Evolutionary conservation across 164 flowering plant species (phyloP), one percentile per base, ranked within the genome.

Genomic region (Protea cynaroides): DNA sequence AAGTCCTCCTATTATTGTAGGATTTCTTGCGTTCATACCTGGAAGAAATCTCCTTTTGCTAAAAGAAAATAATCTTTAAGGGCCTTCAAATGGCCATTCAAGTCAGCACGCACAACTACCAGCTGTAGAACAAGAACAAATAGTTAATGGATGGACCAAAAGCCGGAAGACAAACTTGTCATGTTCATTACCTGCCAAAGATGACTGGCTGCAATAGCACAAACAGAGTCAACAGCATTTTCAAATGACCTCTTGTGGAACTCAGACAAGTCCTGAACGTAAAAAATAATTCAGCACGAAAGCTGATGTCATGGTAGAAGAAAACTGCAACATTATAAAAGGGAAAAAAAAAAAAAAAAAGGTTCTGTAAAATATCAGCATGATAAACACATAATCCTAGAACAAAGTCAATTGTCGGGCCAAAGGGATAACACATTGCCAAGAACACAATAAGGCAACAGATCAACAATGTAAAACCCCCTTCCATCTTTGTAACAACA

Each of bases 21-120:
- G 44, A 58, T 8, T 29, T 43, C 21, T 5, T 18, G 61, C 66
- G 62, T 25, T n/a, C 43, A 68, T 80, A 88, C 99, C 96, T 88
- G 99, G 76, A 95, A 94, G 70, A 95, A 88, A 69, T 94, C 99
- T 66, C 99, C 99, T 78, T 95, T 92, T 54, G 96, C 97, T 63
- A 92, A 70, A 71, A 95, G 89, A 76, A 95, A 95, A 74, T 95
- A 95, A 75, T 92, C 96, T 81, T 92, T 92, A 19, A 95, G 85
- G 69, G 99, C 94, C 75, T 82, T 95, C 63, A 95, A 78, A 75
- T 95, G 97, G 37, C 97, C 99, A 83, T 84, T 89, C 71, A 95
- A 79, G 77, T 95, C 96, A 60, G 97, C 97, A 76, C 96, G 93
- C 43, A 95, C 90, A 61, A 95, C 96, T 70, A 95, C 96, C 74